Evolutionary conservation across 1,139 yeast species (phyloP), one percentile per base, ranked within the genome.

Genomic region (Protomyces inouyei): DNA sequence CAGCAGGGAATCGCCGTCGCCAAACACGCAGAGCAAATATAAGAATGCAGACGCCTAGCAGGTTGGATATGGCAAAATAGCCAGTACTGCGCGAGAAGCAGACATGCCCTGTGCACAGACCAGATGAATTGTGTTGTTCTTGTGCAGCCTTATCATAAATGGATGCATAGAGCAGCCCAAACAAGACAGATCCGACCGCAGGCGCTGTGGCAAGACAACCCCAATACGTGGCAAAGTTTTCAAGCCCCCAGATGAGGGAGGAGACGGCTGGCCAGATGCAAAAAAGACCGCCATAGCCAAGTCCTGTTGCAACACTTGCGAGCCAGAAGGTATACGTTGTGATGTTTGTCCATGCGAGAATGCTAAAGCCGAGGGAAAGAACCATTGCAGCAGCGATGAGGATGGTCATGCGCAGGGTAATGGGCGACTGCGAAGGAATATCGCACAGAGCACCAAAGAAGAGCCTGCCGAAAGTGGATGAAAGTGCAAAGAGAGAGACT

Each of bases 181-280:
- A 89, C 0, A 83, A 69, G 5, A 88, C 80, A 0, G 95, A 81
- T 0, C 97, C 97, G 2, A 90, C 70, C 0, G 98, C 97, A 0
- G 98, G 97, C 0, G 96, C 96, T 40, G 89, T 80, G 83, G 92
- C 85, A 72, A 90, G 88, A 37, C 88, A 79, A 2, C 98, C 98
- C 92, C 97, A 93, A 1, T 95, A 87, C 1, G 96, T 87, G 0
- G 98, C 98, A 73, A 93, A 85, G 60, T 89, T 82, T 65, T 88
- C 92, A 45, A 88, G 83, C 0, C 98, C 97, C 97, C 97, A 93
- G 0, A 88, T 82, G 2, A 85, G 79, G 0, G 96, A 86, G 2
- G 88, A 85, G 8, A 91, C 78, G 0, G 96, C 87, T 5, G 98
- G 98, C 70, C 84, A 87, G 6, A 88, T 77, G 0, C 97, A 90